phyloP scores from a whole-genome alignment of 106 monocot genomes.

The Xerophyta viscosa region DNA sequence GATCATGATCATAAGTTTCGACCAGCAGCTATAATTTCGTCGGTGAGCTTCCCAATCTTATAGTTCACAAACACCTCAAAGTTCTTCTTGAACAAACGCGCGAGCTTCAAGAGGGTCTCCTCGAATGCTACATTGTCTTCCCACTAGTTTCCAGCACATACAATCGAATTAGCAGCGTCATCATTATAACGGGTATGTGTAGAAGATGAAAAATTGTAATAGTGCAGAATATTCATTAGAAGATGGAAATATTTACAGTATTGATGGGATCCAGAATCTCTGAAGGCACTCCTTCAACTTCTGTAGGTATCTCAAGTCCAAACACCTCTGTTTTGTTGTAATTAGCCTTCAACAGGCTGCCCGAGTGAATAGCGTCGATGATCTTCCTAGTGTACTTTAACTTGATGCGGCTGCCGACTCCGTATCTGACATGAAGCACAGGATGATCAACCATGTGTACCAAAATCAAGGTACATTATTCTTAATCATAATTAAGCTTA shows the following conservation, averaged over 20 bases:
- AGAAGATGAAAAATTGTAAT: too few relatives aligned
- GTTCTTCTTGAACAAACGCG: conserved; percentile 84
- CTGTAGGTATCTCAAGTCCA: conserved; percentile 75
- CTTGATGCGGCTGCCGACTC: conserved; percentile 82
- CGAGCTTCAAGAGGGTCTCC: conserved; percentile 86
- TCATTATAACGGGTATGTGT: too few relatives aligned
- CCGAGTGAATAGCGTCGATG: conserved; percentile 89
- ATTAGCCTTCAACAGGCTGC: conserved; percentile 49
- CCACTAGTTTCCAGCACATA: conserved; percentile 42
- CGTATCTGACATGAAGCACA: conserved; percentile 39
- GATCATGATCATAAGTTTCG: conserved; percentile 34
- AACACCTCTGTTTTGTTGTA: conserved; percentile 77
- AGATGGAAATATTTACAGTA: conserved; percentile 65
- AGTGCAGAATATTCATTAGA: too few relatives aligned
- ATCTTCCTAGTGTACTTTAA: conserved; percentile 71
- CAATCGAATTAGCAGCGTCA: background rate
- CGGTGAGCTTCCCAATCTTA: conserved; percentile 72
- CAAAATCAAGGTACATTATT: background rate
- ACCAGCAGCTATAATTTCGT: conserved; percentile 88
- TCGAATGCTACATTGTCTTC: conserved; percentile 52
- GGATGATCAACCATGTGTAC: background rate
- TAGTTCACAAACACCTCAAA: conserved; percentile 82
- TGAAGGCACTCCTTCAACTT: conserved; percentile 60
- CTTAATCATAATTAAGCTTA: too few relatives aligned
- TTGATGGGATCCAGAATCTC: conserved; percentile 77